Percentiles rank a stretch among this genome's conserved stretches.
phyloP scores from a whole-genome alignment of 2,329 filamentous ascomycete genomes.

The Cladosporium sp. region DNA sequence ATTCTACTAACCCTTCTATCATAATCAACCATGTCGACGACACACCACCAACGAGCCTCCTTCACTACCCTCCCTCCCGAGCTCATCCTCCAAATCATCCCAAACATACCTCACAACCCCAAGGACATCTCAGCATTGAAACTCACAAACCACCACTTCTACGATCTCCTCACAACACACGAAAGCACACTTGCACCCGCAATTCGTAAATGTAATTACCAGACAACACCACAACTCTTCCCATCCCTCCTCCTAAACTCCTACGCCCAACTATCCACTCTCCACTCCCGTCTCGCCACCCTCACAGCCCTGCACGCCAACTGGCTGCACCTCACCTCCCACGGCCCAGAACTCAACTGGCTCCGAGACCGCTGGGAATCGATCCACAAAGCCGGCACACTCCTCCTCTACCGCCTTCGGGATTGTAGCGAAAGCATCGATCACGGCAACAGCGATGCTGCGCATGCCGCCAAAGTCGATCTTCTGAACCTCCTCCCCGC shows the following conservation, averaged over 20 bases:
- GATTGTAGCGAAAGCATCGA: constrained; percentile 17
- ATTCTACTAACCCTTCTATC: background rate
- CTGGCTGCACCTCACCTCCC: constrained; percentile 26
- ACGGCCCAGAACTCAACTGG: constrained; percentile 27
- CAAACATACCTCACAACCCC: constrained; percentile 27
- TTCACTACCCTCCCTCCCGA: constrained; percentile 29
- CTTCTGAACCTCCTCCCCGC: constrained; percentile 26
- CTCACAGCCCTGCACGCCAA: constrained; percentile 23
- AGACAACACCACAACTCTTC: constrained; percentile 19
- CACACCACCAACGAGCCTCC: background rate
- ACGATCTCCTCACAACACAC: constrained; percentile 24
- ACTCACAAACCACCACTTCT: constrained; percentile 24
- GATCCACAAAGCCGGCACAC: constrained; percentile 29
- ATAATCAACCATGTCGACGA: background rate
- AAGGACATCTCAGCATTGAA: constrained; percentile 20
- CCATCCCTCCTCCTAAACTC: constrained; percentile 19
- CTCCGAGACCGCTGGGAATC: constrained; percentile 28
- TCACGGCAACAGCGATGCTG: background rate
- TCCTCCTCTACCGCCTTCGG: constrained; percentile 29
- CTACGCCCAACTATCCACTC: constrained; percentile 9
- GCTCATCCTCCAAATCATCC: constrained; percentile 24
- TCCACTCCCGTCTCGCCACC: constrained; percentile 20
- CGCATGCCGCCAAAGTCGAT: constrained; percentile 15
- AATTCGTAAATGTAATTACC: constrained; percentile 20
- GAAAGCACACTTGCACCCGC: constrained; percentile 25